Conservation (phyloP, 2,329 filamentous ascomycete species). For the Cladosporium sp. region DNA sequence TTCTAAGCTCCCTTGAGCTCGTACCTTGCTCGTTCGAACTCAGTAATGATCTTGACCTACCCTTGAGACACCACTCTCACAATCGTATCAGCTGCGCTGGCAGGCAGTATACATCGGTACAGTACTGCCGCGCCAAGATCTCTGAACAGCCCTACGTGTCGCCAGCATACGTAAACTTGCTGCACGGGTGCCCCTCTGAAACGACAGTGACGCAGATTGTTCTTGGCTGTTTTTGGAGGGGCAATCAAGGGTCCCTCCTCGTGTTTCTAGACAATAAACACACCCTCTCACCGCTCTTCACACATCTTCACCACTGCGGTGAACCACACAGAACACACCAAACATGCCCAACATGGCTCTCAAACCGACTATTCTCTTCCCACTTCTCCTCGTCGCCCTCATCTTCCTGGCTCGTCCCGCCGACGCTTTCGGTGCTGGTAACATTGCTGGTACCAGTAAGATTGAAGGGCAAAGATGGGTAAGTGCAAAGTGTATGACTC, state of each 20-base stretch:
- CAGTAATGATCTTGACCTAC: too few relatives aligned
- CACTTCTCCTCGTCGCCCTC: constrained; percentile 25
- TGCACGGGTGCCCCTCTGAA: not conserved
- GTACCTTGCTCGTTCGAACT: too few relatives aligned
- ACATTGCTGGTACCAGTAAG: constrained; percentile 39
- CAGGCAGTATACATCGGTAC: too few relatives aligned
- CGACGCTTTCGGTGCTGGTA: constrained; percentile 44
- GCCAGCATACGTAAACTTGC: too few relatives aligned
- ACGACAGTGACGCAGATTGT: not conserved
- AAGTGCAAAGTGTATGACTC: too few relatives aligned
- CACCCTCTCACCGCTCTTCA: not conserved
- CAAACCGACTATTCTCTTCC: constrained; percentile 13
- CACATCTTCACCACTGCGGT: not conserved
- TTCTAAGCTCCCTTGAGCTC: too few relatives aligned
- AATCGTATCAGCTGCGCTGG: too few relatives aligned
- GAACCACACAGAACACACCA: not conserved
- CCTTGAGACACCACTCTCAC: too few relatives aligned
- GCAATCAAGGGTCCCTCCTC: not conserved
- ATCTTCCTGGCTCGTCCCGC: constrained; percentile 27
- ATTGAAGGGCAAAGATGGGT: constrained; percentile 47
- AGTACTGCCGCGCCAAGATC: too few relatives aligned
- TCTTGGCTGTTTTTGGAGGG: constrained; percentile 6
- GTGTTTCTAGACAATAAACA: not conserved
- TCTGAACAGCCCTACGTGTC: too few relatives aligned
- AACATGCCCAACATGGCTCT: constrained; percentile 6